Percentiles rank a stretch among this genome's conserved stretches.
Conservation (phyloP, 352 stramenopile species). For the Globisporangium splendens region DNA sequence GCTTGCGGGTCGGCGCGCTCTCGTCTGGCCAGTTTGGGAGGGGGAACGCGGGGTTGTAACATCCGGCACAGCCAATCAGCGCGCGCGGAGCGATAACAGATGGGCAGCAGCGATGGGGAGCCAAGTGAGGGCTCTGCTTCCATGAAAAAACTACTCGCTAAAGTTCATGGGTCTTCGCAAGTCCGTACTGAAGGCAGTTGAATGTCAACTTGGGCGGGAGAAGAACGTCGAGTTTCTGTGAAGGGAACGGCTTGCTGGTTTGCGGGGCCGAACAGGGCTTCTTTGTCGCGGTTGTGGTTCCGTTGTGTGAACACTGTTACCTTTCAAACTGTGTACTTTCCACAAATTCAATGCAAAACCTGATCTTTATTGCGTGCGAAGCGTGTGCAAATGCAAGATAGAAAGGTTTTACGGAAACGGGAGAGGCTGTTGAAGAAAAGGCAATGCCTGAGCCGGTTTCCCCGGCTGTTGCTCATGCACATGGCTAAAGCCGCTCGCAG, state of each 20-base stretch:
- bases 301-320: neutral
- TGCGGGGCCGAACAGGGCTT: neutral
- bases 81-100: neutral
- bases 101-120: neutral
- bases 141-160: neutral
- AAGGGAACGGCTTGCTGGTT: neutral
- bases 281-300: slow-evolving; percentile 1
- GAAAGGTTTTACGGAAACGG: too few species aligned
- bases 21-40: neutral
- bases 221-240: neutral
- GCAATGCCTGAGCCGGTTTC: too few species aligned
- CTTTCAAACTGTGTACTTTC: too few species aligned
- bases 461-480: too few species aligned
- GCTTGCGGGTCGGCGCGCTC: neutral
- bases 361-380: too few species aligned
- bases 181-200: neutral
- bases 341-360: too few species aligned
- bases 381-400: too few species aligned
- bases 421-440: too few species aligned
- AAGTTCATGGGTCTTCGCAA: neutral
- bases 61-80: neutral
- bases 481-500: too few species aligned
- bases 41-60: neutral
- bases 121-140: neutral
- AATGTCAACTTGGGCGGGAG: neutral